Evolutionary conservation across 345 rosid species (phyloP), one percentile per base, ranked within the genome.

Genomic region (Limnanthes douglasii): DNA sequence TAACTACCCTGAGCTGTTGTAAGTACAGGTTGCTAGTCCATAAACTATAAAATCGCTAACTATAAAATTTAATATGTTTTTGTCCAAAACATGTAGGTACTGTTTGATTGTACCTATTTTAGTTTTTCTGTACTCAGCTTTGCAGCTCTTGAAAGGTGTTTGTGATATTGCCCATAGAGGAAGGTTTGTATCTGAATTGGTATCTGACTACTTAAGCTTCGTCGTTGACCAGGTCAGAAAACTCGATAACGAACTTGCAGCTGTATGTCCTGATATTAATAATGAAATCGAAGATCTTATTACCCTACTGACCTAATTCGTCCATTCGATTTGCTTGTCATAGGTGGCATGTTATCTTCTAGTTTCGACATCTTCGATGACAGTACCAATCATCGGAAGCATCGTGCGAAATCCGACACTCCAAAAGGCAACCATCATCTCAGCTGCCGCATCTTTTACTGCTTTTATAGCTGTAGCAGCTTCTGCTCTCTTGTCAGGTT

Each of bases 341-440:
- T 64, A 66, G 80, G 6, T 68, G 61, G 55, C 41, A 32, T 59
- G 60, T 13, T 73, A 72, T 39, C 66, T 69, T 47, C 69, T 77
- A n/a, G 41, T 64, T 28, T 73, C 82, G 24, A 56, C 65, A 34
- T 55, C 73, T 26, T 64, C 78, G 1, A 42, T 59, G 8, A 72
- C 68, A 28, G 41, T 62, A 43, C 28, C 50, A 8, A 42, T 48
- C 42, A 38, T 60, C 45, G 57, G 35, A 39, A 43, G 27, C 11
- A 37, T 49, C 1, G 37, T 36, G 19, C 48, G 10, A 21, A 17
- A 8, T 7, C 25, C 57, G 16, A 6, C 73, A 3, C 54, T 69
- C 11, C 27, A 58, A 73, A 56, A 51, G 26, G 61, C 46, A 16
- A 43, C 69, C 20, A 39, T 59, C 4, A 15, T 54, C 31, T 57